phyloP scores from a whole-genome alignment of 768 basidiomycete genomes.

The Lactarius trivialis region DNA sequence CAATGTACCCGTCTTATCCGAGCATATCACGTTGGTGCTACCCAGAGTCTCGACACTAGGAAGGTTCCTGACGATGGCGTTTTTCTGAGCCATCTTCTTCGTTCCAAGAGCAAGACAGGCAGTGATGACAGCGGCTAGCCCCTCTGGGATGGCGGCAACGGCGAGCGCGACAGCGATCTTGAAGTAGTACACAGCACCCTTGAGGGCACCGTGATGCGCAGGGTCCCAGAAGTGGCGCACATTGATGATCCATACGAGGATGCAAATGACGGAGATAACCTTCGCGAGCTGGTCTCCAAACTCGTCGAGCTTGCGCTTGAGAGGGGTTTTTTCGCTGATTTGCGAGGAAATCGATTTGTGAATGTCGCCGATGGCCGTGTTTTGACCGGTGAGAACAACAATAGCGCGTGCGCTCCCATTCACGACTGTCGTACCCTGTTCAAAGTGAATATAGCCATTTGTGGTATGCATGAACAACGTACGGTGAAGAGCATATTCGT shows the following conservation, averaged over 20 bases:
- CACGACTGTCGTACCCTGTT: constrained; percentile 89
- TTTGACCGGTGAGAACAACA: constrained; percentile 78
- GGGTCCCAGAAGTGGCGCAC: constrained; percentile 95
- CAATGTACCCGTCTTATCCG: constrained; percentile 95
- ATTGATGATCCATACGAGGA: constrained; percentile 98
- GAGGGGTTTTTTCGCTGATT: constrained; percentile 91
- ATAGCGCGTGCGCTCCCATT: constrained; percentile 86
- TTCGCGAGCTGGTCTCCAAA: constrained; percentile 97
- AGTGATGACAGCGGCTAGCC: constrained; percentile 96
- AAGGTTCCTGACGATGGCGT: constrained; percentile 93
- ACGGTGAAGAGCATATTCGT: constrained; percentile 93
- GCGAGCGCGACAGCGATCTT: constrained; percentile 98
- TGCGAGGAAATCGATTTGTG: constrained; percentile 93
- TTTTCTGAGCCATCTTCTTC: constrained; percentile 99
- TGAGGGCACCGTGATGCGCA: constrained; percentile 80
- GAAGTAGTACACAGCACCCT: constrained; percentile 97
- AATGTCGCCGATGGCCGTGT: constrained; percentile 94
- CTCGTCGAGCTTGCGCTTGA: constrained; percentile 96
- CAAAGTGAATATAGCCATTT: constrained; percentile 2
- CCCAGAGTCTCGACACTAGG: constrained; percentile 97
- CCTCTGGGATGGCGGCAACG: constrained; percentile 98
- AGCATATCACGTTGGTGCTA: constrained; percentile 97
- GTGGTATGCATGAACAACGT: constrained; percentile 25
- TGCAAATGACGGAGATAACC: constrained; percentile 93
- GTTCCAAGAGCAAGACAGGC: constrained; percentile 95